Conservation (phyloP, 768 basidiomycete genomes). For the Agaricus sinodeliciosus region DNA sequence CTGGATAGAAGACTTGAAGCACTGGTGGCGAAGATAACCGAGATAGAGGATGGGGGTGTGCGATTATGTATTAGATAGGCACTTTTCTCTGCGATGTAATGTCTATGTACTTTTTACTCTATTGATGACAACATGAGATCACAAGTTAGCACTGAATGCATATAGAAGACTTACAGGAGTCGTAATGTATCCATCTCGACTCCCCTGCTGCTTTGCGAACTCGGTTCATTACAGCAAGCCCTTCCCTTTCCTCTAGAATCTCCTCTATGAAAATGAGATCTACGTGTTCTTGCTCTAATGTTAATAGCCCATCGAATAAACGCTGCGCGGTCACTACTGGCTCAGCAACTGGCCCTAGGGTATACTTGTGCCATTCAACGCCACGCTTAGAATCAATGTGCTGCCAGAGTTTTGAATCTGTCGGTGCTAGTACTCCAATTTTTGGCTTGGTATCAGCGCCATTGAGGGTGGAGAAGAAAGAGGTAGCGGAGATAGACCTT, state of each 20-base stretch:
- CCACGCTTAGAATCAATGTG: conserved; percentile 23
- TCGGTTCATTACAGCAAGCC: conserved; percentile 92
- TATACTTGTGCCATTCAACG: conserved; percentile 51
- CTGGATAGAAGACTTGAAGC: conserved; percentile 40
- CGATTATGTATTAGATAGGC: background rate
- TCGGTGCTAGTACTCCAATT: conserved; percentile 65
- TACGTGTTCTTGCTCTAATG: conserved; percentile 70
- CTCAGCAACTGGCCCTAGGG: conserved; percentile 43
- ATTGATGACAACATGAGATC: background rate
- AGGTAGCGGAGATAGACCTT: conserved; percentile 21
- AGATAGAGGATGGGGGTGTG: conserved; percentile 13
- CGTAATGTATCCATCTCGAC: conserved; percentile 22
- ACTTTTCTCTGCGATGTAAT: background rate
- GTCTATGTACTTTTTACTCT: background rate
- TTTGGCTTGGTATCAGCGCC: conserved; percentile 26
- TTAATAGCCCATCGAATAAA: conserved; percentile 82
- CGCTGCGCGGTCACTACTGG: conserved; percentile 69
- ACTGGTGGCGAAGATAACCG: conserved; percentile 29
- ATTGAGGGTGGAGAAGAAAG: conserved; percentile 38
- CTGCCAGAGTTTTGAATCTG: conserved; percentile 44
- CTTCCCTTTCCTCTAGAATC: conserved; percentile 71
- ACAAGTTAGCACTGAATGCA: background rate
- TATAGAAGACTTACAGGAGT: conserved; percentile 2
- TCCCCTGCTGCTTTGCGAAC: conserved; percentile 84
- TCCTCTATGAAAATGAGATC: conserved; percentile 85